Conservation (phyloP, 75 land plant genomes). For the Cupressus sempervirens region DNA sequence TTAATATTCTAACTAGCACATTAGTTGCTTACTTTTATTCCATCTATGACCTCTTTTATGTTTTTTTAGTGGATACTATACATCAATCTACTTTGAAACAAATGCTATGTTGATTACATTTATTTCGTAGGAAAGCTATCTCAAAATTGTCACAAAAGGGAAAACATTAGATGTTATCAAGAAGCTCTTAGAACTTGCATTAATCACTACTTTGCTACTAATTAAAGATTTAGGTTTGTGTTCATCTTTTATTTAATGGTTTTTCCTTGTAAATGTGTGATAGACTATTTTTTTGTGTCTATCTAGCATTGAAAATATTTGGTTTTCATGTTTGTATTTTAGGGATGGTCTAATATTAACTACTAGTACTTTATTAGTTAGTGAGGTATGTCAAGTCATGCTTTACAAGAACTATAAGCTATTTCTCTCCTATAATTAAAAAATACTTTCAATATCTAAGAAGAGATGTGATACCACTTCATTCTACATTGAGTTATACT, state of each 20-base stretch:
- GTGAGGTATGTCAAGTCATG: too few relatives aligned
- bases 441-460: too few relatives aligned
- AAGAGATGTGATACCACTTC: too few relatives aligned
- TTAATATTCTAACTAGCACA: too few relatives aligned
- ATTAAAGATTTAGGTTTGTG: conserved; percentile 57
- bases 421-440: too few relatives aligned
- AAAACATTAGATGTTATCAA: conserved; percentile 90
- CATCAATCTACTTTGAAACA: conserved; percentile 90
- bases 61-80: conserved; percentile 66
- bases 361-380: too few relatives aligned
- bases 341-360: too few relatives aligned
- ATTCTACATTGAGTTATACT: too few relatives aligned
- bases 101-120: conserved; percentile 91
- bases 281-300: neutral
- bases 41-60: too few relatives aligned
- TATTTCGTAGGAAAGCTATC: conserved; percentile 80
- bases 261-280: neutral
- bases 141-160: conserved; percentile 92
- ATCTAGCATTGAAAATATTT: too few relatives aligned
- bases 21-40: conserved; percentile 89
- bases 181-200: conserved; percentile 87
- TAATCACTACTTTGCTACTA: conserved; percentile 74
- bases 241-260: neutral
- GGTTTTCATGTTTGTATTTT: too few relatives aligned
- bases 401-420: too few relatives aligned